Evolutionary conservation across 2,329 filamentous ascomycete genomes (phyloP), one percentile per base, ranked within the genome.

Genomic region (Penicillium sp.): DNA sequence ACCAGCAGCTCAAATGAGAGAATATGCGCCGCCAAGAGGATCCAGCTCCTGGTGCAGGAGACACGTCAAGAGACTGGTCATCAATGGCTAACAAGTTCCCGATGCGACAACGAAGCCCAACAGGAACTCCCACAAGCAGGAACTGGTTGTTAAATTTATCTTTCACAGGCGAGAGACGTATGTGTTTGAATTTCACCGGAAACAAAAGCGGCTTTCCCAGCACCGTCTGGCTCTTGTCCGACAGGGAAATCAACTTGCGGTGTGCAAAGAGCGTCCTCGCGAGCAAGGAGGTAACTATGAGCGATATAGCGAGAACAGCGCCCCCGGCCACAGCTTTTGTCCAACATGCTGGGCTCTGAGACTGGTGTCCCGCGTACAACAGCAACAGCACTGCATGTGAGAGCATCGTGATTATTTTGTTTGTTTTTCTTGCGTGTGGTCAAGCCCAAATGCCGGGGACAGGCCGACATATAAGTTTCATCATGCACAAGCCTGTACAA

Each of bases 41-140:
- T 4, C 24, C 20, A 33, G 8, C 8, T 9, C 24, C 40, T 21
- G 40, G 40, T 9, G 40, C n/a, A 3, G 20, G 40, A 1, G 51
- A 38, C 2, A 54, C 52, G 38, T 54, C 21, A 1, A 55, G 18
- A 3, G 45, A 40, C 30, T 55, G 43, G 33, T 55, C 46, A 42
- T 55, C 52, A 26, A 55, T 26, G 12, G 52, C 30, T 14, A 55
- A 48, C 23, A 55, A 18, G n/a, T 47, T 55, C 1, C 52, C 52
- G 4, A 55, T 20, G 14, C 52, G 52, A 24, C 52, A 47, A 40
- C 52, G 52, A 24, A 55, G 52, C 21, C 52, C 52, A 55, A 55
- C 45, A 3, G 52, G 52, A 11, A 55, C 26, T 12, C 52, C 43
- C 3, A 55, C 21, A n/a, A 53, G 24, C n/a, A 53, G 16, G 14